Percentiles rank a stretch among this genome's conserved stretches.
phyloP scores from a whole-genome alignment of 306 rosid genomes.

The Vigna hirtella region DNA sequence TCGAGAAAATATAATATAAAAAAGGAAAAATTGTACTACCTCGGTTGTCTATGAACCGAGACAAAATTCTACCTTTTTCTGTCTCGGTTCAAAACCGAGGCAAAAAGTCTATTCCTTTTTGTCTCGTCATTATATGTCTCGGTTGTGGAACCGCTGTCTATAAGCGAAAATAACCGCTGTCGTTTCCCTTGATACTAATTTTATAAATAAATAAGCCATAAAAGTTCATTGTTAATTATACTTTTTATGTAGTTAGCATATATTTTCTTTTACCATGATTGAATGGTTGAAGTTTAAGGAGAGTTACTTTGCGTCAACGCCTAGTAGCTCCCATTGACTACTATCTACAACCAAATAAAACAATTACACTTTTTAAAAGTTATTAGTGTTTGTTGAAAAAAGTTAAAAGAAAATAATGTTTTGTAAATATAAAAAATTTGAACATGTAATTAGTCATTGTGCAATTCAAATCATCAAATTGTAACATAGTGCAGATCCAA shows the following conservation, averaged over 20 bases:
- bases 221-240: not conserved
- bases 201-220: not conserved
- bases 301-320: not conserved
- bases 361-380: not conserved
- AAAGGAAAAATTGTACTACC: too few relatives aligned
- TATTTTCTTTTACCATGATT: not conserved
- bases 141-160: too few relatives aligned
- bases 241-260: not conserved
- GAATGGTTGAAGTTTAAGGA: not conserved
- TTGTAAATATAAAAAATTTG: not conserved
- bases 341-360: not conserved
- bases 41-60: too few relatives aligned
- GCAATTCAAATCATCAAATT: not conserved
- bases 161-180: too few relatives aligned
- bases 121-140: too few relatives aligned
- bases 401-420: not conserved
- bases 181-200: not conserved
- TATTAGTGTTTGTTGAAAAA: not conserved
- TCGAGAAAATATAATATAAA: too few relatives aligned
- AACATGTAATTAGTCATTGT: not conserved
- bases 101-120: too few relatives aligned
- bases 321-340: conserved; percentile 8
- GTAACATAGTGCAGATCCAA: not conserved
- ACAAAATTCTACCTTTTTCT: too few relatives aligned
- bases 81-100: too few relatives aligned